Conservation (phyloP, 129 eudicot genomes). For the Artemisia annua region DNA sequence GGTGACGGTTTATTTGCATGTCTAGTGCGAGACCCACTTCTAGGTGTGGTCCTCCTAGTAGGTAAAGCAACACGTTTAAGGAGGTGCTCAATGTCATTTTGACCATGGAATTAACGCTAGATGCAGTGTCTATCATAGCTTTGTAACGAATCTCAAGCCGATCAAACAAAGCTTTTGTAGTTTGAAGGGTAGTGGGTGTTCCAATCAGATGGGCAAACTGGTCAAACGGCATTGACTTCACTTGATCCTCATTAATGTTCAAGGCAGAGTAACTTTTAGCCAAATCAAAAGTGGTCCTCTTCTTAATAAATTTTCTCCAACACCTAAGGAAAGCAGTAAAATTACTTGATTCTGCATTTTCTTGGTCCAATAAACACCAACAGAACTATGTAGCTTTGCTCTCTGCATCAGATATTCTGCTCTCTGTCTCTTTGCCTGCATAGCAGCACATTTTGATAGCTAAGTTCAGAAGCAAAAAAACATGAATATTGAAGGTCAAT, state of each 20-base stretch:
- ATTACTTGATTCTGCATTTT: conserved; percentile 58
- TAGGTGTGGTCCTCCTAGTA: conserved; percentile 51
- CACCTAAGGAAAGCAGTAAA: conserved; percentile 45
- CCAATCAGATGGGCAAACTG: conserved; percentile 78
- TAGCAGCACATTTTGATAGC: conserved; percentile 6
- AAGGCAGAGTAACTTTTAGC: conserved; percentile 58
- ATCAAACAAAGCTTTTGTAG: conserved; percentile 76
- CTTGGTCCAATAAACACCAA: conserved; percentile 49
- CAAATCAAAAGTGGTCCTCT: conserved; percentile 61
- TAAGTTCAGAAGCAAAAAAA: conserved; percentile 1
- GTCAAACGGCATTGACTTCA: conserved; percentile 84
- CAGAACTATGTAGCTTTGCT: conserved; percentile 59
- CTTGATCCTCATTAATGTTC: conserved; percentile 55
- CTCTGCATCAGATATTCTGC: conserved; percentile 81
- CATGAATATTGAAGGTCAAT: too few relatives aligned
- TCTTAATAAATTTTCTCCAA: conserved; percentile 69
- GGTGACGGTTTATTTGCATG: conserved; percentile 46
- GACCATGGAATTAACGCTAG: conserved; percentile 30
- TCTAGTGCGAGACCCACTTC: conserved; percentile 38
- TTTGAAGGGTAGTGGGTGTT: conserved; percentile 58
- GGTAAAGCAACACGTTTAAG: conserved; percentile 91
- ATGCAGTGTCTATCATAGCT: conserved; percentile 35
- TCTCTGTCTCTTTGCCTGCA: conserved; percentile 90
- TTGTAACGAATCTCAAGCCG: conserved; percentile 72
- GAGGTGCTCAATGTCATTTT: conserved; percentile 78